Percentiles rank a stretch among this genome's conserved stretches.
phyloP scores from a whole-genome alignment of 257 asterid species.

The Ilex asprella region DNA sequence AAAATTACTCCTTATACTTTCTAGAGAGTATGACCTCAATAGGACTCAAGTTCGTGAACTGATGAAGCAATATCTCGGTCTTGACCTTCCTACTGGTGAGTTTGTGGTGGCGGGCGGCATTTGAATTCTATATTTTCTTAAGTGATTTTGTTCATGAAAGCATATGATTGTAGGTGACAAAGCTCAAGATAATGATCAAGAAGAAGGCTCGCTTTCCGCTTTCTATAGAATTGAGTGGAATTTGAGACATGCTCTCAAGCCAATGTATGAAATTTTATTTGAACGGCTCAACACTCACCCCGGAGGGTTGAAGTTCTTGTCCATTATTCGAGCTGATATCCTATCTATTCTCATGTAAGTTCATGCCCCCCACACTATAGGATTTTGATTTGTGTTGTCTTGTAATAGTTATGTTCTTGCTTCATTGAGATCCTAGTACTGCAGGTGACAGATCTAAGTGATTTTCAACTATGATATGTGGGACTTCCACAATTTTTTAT shows the following conservation, averaged over 20 bases:
- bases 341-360: constrained; percentile 77
- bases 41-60: constrained; percentile 67
- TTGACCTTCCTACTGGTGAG: constrained; percentile 76
- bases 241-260: constrained; percentile 80
- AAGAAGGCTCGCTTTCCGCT: constrained; percentile 69
- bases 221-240: constrained; percentile 79
- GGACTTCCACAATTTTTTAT: no score
- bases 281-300: constrained; percentile 89
- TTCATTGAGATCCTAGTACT: neutral
- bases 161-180: constrained; percentile 35
- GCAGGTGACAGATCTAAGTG: no score
- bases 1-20: constrained; percentile 50
- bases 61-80: constrained; percentile 83
- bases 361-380: constrained; percentile 29
- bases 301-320: constrained; percentile 84
- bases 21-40: constrained; percentile 77
- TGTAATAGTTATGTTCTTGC: neutral
- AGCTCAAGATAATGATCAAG: constrained; percentile 45
- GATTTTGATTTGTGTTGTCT: constrained; percentile 4
- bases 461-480: no score
- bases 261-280: constrained; percentile 81
- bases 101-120: neutral
- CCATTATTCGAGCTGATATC: constrained; percentile 73
- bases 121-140: neutral
- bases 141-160: constrained; percentile 13